Percentiles rank a stretch among this genome's conserved stretches.
phyloP scores from a whole-genome alignment of 2,329 filamentous ascomycete genomes.

The Neodidymelliopsis sp. region DNA sequence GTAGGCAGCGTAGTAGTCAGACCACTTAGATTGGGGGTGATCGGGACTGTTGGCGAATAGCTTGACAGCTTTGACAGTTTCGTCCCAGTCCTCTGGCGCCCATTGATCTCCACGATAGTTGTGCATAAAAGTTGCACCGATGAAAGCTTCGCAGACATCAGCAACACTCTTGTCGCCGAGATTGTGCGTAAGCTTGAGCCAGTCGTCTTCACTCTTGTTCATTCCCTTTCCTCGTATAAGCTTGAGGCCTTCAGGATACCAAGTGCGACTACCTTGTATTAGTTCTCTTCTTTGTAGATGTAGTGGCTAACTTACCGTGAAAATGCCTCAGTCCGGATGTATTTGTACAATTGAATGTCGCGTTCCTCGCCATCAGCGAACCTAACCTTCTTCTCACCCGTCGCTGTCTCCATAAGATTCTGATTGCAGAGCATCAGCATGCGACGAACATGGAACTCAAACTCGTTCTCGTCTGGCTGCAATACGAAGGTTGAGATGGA shows the following conservation, averaged over 20 bases:
- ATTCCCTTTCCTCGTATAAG: constrained; percentile 75
- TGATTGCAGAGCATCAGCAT: constrained; percentile 93
- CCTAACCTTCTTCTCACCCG: constrained; percentile 45
- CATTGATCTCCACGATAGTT: constrained; percentile 56
- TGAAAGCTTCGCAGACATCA: constrained; percentile 92
- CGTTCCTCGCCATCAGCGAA: constrained; percentile 47
- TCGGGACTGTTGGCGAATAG: constrained; percentile 72
- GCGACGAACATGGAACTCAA: constrained; percentile 84
- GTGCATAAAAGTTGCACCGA: constrained; percentile 78
- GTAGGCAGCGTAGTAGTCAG: constrained; percentile 77
- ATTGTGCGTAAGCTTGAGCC: constrained; percentile 62
- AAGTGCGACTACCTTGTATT: constrained; percentile 65
- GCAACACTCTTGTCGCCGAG: constrained; percentile 90
- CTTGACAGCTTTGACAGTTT: constrained; percentile 71
- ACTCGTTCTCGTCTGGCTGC: constrained; percentile 81
- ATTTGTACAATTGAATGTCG: constrained; percentile 69
- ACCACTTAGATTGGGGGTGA: constrained; percentile 73
- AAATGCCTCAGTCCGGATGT: constrained; percentile 83
- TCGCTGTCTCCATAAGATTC: constrained; percentile 81
- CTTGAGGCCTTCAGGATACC: constrained; percentile 85
- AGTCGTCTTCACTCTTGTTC: constrained; percentile 57
- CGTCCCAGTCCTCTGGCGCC: constrained; percentile 61
- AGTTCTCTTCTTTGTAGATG: constrained; percentile 15
- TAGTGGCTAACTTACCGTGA: constrained; percentile 61
- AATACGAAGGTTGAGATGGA: constrained; percentile 84